Conservation (phyloP, 2,329 filamentous ascomycete species). For the Penicillium crustosum region DNA sequence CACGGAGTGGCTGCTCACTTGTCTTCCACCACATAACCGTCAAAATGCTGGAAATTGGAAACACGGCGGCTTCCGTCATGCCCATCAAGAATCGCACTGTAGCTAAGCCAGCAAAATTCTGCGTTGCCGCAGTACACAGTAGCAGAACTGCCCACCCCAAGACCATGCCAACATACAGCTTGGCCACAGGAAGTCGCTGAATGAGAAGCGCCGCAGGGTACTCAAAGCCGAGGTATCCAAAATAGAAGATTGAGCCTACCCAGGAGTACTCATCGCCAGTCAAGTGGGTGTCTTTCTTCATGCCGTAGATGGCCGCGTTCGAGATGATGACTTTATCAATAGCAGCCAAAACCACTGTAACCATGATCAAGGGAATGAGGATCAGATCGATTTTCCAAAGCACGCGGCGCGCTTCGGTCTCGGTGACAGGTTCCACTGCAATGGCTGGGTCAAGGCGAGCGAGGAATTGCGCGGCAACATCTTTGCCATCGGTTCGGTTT, state of each 20-base stretch:
- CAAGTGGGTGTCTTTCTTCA: conserved; percentile 21
- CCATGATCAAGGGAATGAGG: conserved; percentile 27
- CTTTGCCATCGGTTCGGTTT: conserved; percentile 12
- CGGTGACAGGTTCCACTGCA: conserved; percentile 23
- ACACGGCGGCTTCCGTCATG: conserved; percentile 11
- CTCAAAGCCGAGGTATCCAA: conserved; percentile 17
- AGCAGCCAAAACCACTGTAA: conserved; percentile 26
- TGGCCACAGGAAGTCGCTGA: conserved; percentile 15
- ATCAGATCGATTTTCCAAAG: conserved; percentile 31
- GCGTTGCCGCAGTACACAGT: conserved; percentile 13
- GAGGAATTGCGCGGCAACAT: conserved; percentile 34
- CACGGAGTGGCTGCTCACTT: conserved; percentile 16
- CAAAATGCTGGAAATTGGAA: conserved; percentile 13
- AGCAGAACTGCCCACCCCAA: conserved; percentile 11
- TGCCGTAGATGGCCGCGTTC: conserved; percentile 18
- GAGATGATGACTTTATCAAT: conserved; percentile 36
- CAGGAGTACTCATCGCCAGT: conserved; percentile 26
- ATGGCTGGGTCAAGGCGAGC: conserved; percentile 25
- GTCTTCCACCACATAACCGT: conserved; percentile 18
- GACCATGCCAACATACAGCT: conserved; percentile 10
- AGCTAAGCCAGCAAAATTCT: conserved; percentile 16
- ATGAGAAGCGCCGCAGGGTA: conserved; percentile 20
- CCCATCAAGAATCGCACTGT: conserved; percentile 17
- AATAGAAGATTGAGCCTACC: conserved; percentile 19
- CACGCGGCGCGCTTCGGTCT: conserved; percentile 23